Evolutionary conservation across 2,329 filamentous ascomycete genomes (phyloP), one percentile per base, ranked within the genome.

Genomic region (Fusarium oligoseptatum): DNA sequence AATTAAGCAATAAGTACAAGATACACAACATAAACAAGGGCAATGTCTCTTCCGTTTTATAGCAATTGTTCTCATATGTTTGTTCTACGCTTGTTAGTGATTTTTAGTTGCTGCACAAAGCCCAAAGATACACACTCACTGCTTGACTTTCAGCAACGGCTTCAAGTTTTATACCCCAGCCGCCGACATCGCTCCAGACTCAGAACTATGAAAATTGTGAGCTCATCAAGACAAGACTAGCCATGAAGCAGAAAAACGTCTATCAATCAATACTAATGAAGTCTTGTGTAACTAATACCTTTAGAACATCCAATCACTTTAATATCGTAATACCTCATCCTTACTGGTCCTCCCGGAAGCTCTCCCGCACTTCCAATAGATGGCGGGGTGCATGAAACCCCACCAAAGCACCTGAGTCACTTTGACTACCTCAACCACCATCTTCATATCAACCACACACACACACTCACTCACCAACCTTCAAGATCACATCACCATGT

Each of bases 401-500:
- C 48, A 64, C 74, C 76, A 76, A 76, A 76, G 24, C 24, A 52
- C 48, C 48, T 55, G 48, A 55, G 48, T 55, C 48, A 55, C 48
- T 32, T 55, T 32, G 9, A 55, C 20, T 20, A 48, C 14, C 32
- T 34, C 32, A 11, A 34, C 22, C 22, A 48, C 17, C 43, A 24
- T 14, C 43, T 48, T 15, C 22, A 48, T 48, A 48, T 48, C 43
- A 27, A 48, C 15, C 20, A 39, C 37, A 9, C n/a, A 43, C 43
- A 7, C 43, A 48, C 22, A 5, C 24, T 50, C 45, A 36, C 48
- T 43, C 48, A 70, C 50, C 52, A 34, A 15, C 36, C 20, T 7
- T 36, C 65, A 37, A 41, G 50, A 43, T 41, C 22, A 32, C 60
- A 58, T 65, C 64, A 57, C 43, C 64, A 98, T 98, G 97, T 98